These are phyloP conservation scores for Gossypium lobatum DNA, from an alignment of 441 rosid species.

Conservation along the genomic window DNA sequence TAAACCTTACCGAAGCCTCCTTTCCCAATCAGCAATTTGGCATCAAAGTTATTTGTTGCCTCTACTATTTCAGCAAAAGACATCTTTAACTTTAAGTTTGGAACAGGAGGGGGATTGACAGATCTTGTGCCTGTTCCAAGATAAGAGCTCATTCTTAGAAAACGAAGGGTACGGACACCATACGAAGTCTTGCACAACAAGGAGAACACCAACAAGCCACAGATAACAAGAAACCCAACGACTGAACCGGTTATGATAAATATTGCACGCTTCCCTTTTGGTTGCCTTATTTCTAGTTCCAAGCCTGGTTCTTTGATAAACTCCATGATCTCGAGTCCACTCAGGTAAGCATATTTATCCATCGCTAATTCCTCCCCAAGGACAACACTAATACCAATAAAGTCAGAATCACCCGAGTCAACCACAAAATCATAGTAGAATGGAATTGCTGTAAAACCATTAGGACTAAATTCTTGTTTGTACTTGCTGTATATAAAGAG, in stretches of 20 bases:
- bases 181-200: constrained; percentile 17
- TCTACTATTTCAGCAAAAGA: constrained; percentile 24
- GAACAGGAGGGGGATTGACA: constrained; percentile 17
- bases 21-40: constrained; percentile 24
- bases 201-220: constrained; percentile 15
- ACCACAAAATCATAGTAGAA: constrained; percentile 38
- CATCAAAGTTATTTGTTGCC: not conserved
- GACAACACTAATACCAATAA: constrained; percentile 35
- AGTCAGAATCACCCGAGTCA: constrained; percentile 37
- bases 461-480: constrained; percentile 19
- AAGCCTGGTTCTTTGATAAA: constrained; percentile 21
- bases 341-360: constrained; percentile 28
- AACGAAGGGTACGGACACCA: constrained; percentile 8
- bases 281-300: not conserved
- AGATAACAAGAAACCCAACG: constrained; percentile 26
- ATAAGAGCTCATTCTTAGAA: not conserved
- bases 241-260: constrained; percentile 31
- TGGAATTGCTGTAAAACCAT: constrained; percentile 20
- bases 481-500: constrained; percentile 23
- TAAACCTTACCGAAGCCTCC: constrained; percentile 40
- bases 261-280: constrained; percentile 2
- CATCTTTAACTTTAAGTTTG: constrained; percentile 35
- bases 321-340: constrained; percentile 56
- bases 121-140: not conserved
- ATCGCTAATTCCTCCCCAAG: constrained; percentile 5